These are phyloP conservation scores for Alliaria petiolata DNA, from an alignment of 345 rosid species.

Conservation along the genomic window DNA sequence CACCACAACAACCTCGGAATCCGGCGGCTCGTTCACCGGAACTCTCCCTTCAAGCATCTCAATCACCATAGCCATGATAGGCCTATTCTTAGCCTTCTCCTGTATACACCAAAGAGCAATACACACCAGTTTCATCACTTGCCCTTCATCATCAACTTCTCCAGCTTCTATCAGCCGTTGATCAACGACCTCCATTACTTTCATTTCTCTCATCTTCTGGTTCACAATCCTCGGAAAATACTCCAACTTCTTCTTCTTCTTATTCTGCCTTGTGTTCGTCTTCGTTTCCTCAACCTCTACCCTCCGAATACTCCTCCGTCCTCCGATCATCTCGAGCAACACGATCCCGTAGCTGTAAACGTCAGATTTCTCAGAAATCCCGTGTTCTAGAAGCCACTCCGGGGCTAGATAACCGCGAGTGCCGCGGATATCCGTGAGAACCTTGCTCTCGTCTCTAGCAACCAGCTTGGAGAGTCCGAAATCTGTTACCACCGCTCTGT, in stretches of 20 bases:
- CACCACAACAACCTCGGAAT: slow-evolving; percentile 56
- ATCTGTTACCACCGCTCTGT: slow-evolving; percentile 50
- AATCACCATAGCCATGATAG: slow-evolving; percentile 59
- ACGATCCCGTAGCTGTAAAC: slow-evolving; percentile 77
- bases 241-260: slow-evolving; percentile 43
- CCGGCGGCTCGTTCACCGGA: slow-evolving; percentile 63
- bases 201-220: slow-evolving; percentile 59
- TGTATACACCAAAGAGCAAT: slow-evolving; percentile 93
- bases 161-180: slow-evolving; percentile 40
- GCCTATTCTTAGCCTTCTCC: slow-evolving; percentile 59
- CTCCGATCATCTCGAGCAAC: slow-evolving; percentile 67
- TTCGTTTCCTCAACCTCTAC: slow-evolving; percentile 41
- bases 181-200: slow-evolving; percentile 69
- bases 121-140: slow-evolving; percentile 48
- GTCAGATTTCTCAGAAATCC: slow-evolving; percentile 69
- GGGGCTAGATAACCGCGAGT: slow-evolving; percentile 73
- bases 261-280: slow-evolving; percentile 22
- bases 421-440: slow-evolving; percentile 59
- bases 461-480: slow-evolving; percentile 69
- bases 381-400: slow-evolving; percentile 60
- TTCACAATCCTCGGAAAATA: slow-evolving; percentile 69
- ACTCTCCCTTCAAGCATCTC: slow-evolving; percentile 85
- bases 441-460: slow-evolving; percentile 54
- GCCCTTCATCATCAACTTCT: slow-evolving; percentile 60
- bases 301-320: slow-evolving; percentile 46